Conservation (phyloP, 2,329 filamentous ascomycete species). For the Nemania bipapillata region DNA sequence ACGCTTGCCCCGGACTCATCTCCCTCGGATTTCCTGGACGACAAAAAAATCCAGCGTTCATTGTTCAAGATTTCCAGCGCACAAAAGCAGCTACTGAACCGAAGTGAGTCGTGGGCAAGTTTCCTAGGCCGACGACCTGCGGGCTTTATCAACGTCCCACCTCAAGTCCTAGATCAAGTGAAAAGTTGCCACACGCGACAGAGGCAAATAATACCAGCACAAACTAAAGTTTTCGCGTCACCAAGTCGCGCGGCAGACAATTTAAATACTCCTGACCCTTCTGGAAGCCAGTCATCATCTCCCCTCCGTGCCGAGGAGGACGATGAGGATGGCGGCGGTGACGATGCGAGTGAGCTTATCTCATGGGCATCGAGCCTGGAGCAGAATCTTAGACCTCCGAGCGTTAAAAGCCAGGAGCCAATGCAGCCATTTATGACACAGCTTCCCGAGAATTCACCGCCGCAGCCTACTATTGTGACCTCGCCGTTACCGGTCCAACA, state of each 20-base stretch:
- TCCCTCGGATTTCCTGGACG: slow-evolving; percentile 44
- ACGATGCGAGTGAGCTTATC: slow-evolving; percentile 4
- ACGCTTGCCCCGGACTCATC: slow-evolving; percentile 36
- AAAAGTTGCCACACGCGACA: slow-evolving; percentile 41
- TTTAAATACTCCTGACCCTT: slow-evolving; percentile 14
- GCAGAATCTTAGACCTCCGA: slow-evolving; percentile 21
- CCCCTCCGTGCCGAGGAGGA: slow-evolving; percentile 4
- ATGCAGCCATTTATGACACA: slow-evolving; percentile 45
- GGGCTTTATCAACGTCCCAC: slow-evolving; percentile 52
- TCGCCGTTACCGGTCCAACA: slow-evolving; percentile 11
- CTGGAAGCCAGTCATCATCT: slow-evolving; percentile 15
- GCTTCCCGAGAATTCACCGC: slow-evolving; percentile 41
- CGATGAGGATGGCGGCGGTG: slow-evolving; percentile 17
- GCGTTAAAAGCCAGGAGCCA: slow-evolving; percentile 15
- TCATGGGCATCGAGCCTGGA: slow-evolving; percentile 37
- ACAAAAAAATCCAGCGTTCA: slow-evolving; percentile 53
- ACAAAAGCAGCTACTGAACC: slow-evolving; percentile 62
- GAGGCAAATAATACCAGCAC: slow-evolving; percentile 21
- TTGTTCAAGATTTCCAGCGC: slow-evolving; percentile 60
- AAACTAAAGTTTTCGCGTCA: slow-evolving; percentile 9
- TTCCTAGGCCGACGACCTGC: slow-evolving; percentile 37
- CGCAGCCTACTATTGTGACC: slow-evolving; percentile 38
- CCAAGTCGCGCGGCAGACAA: background rate
- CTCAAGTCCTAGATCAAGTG: slow-evolving; percentile 48
- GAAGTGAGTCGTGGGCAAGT: slow-evolving; percentile 55